Evolutionary conservation across 2,329 filamentous ascomycete genomes (phyloP).

Genomic region (Cercospora beticola): DNA sequence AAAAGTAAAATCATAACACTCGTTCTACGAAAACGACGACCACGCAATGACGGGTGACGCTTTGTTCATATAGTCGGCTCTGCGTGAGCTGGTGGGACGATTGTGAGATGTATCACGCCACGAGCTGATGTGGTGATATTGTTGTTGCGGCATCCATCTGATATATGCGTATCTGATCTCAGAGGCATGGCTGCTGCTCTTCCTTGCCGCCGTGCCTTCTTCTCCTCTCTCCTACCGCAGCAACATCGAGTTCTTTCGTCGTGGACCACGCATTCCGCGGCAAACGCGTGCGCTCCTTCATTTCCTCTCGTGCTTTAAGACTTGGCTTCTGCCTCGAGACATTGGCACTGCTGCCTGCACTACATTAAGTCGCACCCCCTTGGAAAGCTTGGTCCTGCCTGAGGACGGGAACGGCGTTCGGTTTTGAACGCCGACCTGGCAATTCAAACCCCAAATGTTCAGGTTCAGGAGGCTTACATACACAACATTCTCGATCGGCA

Average conservation of each 20-base stretch:
- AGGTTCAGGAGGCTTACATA: not conserved
- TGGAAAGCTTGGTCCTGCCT: not conserved
- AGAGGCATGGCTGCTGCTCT: not conserved
- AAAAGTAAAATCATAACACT: not conserved
- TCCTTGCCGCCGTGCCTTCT: no score
- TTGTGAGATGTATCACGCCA: constrained; percentile 14
- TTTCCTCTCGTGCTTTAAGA: not conserved
- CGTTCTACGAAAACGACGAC: not conserved
- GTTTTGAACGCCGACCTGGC: not conserved
- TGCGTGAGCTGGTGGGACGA: not conserved
- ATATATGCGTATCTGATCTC: not conserved
- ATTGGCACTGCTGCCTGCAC: not conserved
- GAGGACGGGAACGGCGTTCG: not conserved
- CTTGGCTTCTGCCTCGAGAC: not conserved
- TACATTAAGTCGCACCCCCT: not conserved
- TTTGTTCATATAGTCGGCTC: not conserved
- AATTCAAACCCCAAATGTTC: not conserved
- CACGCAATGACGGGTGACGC: not conserved
- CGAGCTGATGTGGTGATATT: not conserved
- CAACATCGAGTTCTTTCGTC: not conserved
- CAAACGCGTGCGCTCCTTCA: not conserved
- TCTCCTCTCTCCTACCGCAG: not conserved
- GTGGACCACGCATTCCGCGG: not conserved
- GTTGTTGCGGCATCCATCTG: not conserved
- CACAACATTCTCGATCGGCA: not conserved